Evolutionary conservation across 2,329 filamentous ascomycete species (phyloP).

Genomic region (Chaetomiaceae sp.): DNA sequence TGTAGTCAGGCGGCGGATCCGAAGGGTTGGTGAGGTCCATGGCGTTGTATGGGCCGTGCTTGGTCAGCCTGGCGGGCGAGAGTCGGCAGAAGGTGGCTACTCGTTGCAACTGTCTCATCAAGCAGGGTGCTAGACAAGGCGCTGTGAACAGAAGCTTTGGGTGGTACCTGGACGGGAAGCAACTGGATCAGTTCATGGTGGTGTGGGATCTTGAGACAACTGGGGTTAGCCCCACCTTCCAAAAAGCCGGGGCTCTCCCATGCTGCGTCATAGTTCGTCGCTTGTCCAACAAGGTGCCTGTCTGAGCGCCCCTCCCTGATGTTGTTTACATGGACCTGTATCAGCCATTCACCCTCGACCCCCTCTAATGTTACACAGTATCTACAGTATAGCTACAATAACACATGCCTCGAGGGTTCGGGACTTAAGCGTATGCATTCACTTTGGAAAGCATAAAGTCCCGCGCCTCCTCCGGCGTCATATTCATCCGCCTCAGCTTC

Average conservation of each 20-base stretch:
- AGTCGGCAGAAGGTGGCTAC: background rate
- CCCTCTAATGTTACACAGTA: no score
- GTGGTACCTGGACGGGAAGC: background rate
- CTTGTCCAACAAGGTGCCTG: no score
- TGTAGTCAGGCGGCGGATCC: slow-evolving; percentile 43
- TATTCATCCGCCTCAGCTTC: slow-evolving; percentile 16
- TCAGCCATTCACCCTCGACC: no score
- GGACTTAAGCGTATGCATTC: no score
- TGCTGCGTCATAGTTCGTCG: slow-evolving; percentile 2
- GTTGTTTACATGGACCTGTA: no score
- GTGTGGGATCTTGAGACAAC: slow-evolving; percentile 1
- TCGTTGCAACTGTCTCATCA: background rate
- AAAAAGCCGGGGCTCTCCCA: background rate
- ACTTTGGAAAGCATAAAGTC: slow-evolving; percentile 41
- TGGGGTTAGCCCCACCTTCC: slow-evolving; percentile 5
- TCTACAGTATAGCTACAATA: background rate
- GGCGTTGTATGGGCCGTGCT: background rate
- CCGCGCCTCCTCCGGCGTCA: slow-evolving; percentile 41
- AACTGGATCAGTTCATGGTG: background rate
- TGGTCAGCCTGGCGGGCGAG: background rate
- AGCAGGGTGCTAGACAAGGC: background rate
- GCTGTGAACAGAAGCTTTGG: background rate
- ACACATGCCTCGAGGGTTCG: no score
- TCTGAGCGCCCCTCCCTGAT: no score
- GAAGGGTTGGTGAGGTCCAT: slow-evolving; percentile 26